Conservation (phyloP, 108 stramenopile species). For the Pseudonitzschia multiseries region DNA sequence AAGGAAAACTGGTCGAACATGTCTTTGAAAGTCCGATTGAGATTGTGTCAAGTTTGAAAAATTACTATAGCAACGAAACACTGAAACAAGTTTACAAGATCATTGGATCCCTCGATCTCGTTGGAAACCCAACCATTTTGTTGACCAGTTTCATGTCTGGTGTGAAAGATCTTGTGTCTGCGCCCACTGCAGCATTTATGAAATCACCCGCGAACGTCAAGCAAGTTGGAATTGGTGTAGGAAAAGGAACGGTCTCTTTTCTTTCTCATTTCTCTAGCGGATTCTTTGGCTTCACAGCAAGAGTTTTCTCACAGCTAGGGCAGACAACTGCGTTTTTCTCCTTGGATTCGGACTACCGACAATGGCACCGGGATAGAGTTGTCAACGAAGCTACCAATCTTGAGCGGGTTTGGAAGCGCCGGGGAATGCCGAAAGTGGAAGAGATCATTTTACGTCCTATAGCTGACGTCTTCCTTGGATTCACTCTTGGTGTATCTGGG, state of each 20-base stretch:
- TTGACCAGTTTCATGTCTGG: constrained; percentile 86
- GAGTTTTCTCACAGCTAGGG: constrained; percentile 69
- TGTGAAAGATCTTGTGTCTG: constrained; percentile 89
- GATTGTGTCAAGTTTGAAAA: constrained; percentile 65
- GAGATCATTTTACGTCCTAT: constrained; percentile 66
- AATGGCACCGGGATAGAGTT: constrained; percentile 72
- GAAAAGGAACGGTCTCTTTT: constrained; percentile 92
- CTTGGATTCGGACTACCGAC: constrained; percentile 72
- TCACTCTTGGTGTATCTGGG: constrained; percentile 68
- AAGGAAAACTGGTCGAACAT: constrained; percentile 77
- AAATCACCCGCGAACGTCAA: constrained; percentile 86
- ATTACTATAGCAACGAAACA: constrained; percentile 77
- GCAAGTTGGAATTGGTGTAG: constrained; percentile 86
- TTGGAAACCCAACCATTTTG: constrained; percentile 91
- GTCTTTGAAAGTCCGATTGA: constrained; percentile 62
- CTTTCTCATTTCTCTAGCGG: constrained; percentile 91
- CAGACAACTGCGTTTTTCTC: constrained; percentile 65
- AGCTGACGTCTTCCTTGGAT: constrained; percentile 72
- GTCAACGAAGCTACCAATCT: constrained; percentile 66
- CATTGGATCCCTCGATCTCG: constrained; percentile 91
- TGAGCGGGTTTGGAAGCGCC: constrained; percentile 61
- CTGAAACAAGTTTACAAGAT: constrained; percentile 94
- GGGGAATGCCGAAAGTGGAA: constrained; percentile 53
- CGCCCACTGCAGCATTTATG: constrained; percentile 81
- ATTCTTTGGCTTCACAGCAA: constrained; percentile 84